Percentiles rank a stretch among this genome's conserved stretches.
phyloP scores from a whole-genome alignment of 495 filamentous ascomycete species.

The Aspergillus carlsbadensis region DNA sequence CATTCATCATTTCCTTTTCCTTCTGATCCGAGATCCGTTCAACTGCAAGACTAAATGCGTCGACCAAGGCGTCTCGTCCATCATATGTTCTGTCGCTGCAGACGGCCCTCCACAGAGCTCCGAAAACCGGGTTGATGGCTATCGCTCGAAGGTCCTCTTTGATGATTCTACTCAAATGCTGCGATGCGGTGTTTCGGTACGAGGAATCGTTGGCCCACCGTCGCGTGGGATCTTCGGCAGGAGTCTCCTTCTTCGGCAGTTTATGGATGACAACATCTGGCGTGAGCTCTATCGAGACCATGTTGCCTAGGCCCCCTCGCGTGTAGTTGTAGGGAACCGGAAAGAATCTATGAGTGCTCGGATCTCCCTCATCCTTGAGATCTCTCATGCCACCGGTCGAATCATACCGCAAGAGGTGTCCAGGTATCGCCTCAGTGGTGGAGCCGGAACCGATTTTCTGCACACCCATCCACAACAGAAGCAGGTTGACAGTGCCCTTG shows the following conservation, averaged over 20 bases:
- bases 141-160: slow-evolving; percentile 36
- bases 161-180: slow-evolving; percentile 38
- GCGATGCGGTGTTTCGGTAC: slow-evolving; percentile 33
- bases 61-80: slow-evolving; percentile 36
- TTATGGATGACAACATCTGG: slow-evolving; percentile 10
- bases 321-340: neutral
- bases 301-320: neutral
- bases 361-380: slow-evolving; percentile 6
- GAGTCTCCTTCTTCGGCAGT: slow-evolving; percentile 18
- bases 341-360: slow-evolving; percentile 3
- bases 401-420: slow-evolving; percentile 10
- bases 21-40: slow-evolving; percentile 24
- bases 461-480: slow-evolving; percentile 49
- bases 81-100: slow-evolving; percentile 43
- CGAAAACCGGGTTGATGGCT: slow-evolving; percentile 47
- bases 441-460: slow-evolving; percentile 27
- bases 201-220: slow-evolving; percentile 31
- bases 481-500: slow-evolving; percentile 38
- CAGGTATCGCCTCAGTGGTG: neutral
- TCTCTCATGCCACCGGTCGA: slow-evolving; percentile 7
- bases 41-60: slow-evolving; percentile 33
- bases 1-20: slow-evolving; percentile 36
- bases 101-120: slow-evolving; percentile 44
- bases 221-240: slow-evolving; percentile 35
- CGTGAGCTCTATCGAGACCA: slow-evolving; percentile 10